Conservation (phyloP, 2,329 filamentous ascomycete species). For the Pseudogymnoascus sp. region DNA sequence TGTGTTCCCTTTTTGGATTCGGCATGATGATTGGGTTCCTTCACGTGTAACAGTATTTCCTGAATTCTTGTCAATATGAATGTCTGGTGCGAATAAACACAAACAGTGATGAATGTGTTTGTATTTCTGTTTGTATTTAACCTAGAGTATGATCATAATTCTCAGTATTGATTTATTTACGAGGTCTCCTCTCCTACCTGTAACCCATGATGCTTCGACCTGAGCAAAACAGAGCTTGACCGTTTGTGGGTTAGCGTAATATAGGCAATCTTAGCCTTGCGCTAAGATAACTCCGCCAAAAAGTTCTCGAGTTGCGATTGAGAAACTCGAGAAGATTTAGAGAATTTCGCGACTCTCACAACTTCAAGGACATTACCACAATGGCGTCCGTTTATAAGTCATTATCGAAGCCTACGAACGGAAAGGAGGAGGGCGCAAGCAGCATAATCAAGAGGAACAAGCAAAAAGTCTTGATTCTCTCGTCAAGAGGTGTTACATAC, state of each 20-base stretch:
- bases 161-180: background rate
- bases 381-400: slow-evolving; percentile 75
- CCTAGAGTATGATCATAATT: background rate
- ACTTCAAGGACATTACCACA: slow-evolving; percentile 24
- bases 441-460: slow-evolving; percentile 51
- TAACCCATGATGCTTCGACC: slow-evolving; percentile 3
- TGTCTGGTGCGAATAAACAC: background rate
- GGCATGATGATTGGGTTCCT: slow-evolving; percentile 15
- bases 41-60: slow-evolving; percentile 15
- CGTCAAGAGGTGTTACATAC: slow-evolving; percentile 86
- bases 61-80: slow-evolving; percentile 6
- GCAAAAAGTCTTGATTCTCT: slow-evolving; percentile 80
- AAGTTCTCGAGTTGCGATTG: slow-evolving; percentile 15
- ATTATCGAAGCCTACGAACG: slow-evolving; percentile 54
- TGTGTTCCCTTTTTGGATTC: slow-evolving; percentile 17
- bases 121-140: background rate
- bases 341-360: slow-evolving; percentile 22
- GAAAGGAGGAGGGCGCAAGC: slow-evolving; percentile 21
- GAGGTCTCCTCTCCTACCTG: background rate
- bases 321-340: slow-evolving; percentile 15
- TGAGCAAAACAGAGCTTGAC: background rate
- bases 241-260: slow-evolving; percentile 1
- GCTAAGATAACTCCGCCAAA: slow-evolving; percentile 15
- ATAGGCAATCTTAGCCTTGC: slow-evolving; percentile 6
- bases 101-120: background rate